Evolutionary conservation across 2,329 filamentous ascomycete species (phyloP).

Genomic region (Fusarium sp.): DNA sequence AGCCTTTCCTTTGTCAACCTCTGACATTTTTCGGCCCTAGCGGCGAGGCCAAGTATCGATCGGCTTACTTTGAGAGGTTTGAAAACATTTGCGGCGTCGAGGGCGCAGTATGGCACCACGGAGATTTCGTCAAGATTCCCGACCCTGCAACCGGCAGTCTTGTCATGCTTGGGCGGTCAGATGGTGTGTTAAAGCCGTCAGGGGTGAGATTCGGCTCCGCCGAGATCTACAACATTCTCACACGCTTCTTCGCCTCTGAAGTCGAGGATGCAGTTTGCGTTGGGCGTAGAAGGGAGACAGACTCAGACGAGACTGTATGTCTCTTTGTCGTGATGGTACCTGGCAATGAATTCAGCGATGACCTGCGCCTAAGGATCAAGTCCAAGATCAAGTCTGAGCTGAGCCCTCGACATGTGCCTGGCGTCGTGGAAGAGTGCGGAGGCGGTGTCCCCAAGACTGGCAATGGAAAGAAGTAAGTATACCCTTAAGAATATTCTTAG

Average conservation of each 20-base stretch:
- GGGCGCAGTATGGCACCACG: slow-evolving; percentile 83
- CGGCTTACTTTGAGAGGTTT: slow-evolving; percentile 90
- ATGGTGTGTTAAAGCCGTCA: slow-evolving; percentile 91
- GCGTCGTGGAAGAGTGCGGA: slow-evolving; percentile 79
- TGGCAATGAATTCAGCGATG: slow-evolving; percentile 64
- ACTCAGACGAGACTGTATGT: slow-evolving; percentile 86
- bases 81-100: slow-evolving; percentile 51
- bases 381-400: slow-evolving; percentile 77
- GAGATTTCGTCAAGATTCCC: slow-evolving; percentile 80
- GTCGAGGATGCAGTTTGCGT: slow-evolving; percentile 90
- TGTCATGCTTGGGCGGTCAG: slow-evolving; percentile 90
- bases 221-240: slow-evolving; percentile 95
- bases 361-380: slow-evolving; percentile 72
- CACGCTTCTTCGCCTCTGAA: slow-evolving; percentile 80
- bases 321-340: slow-evolving; percentile 84
- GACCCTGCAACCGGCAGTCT: slow-evolving; percentile 79
- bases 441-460: slow-evolving; percentile 88
- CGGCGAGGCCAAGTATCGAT: slow-evolving; percentile 76
- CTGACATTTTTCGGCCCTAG: slow-evolving; percentile 82
- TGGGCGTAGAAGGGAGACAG: slow-evolving; percentile 75
- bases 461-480: slow-evolving; percentile 90
- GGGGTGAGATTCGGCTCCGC: slow-evolving; percentile 93
- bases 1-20: slow-evolving; percentile 90
- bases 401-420: slow-evolving; percentile 89
- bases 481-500: neutral